Base-by-base conservation (phyloP, 2,329 filamentous ascomycete species). In the Xylariales sp. region DNA sequence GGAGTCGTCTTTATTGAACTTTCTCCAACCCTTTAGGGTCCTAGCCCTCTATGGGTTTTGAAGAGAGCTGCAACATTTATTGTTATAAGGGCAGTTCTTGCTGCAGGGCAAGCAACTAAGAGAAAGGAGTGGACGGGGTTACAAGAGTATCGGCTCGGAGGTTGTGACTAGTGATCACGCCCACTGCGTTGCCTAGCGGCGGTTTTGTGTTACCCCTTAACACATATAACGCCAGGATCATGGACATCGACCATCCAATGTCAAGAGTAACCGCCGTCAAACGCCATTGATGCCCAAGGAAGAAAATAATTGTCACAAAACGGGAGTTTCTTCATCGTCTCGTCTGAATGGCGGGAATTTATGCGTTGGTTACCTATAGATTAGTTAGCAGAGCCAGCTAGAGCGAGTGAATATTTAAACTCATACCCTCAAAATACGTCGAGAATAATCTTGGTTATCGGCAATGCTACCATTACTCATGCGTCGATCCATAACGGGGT, bases 401-500 rank as follows among this genome's bases (percentile, higher is more conserved):
- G 16, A 16, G 10, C 8, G 12, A 12, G 10, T 10, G 1, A 43
- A n/a, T 5, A 1, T 57, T 66, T 53, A 8, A 9, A 41, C 48
- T 83, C 88, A 73, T 87, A 97, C 95, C 89, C 97, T 93, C 78
- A 98, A 87, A 81, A 98, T 97, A 82, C 93, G 92, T 82, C 95
- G 90, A 70, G 95, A 97, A 83, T 97, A 98, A 80, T 98, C 95
- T 81, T 97, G 90, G 81, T 97, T 97, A 80, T 98, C 95, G 60
- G 94, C 95, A 80, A 98, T 97, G 81, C 94, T 97, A 74, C 95
- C 95, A 76, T 96, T 93, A 81, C 95, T 97, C 83, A 95, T 87
- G 80, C 94, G 89, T 77, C 93, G 87, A 74, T 94, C 89, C 86
- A 97, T 90, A 71, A 94, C 90, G 7, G 94, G 93, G 72, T 98